Conservation (phyloP, 345 rosid genomes). For the Eucalyptus camaldulensis region DNA sequence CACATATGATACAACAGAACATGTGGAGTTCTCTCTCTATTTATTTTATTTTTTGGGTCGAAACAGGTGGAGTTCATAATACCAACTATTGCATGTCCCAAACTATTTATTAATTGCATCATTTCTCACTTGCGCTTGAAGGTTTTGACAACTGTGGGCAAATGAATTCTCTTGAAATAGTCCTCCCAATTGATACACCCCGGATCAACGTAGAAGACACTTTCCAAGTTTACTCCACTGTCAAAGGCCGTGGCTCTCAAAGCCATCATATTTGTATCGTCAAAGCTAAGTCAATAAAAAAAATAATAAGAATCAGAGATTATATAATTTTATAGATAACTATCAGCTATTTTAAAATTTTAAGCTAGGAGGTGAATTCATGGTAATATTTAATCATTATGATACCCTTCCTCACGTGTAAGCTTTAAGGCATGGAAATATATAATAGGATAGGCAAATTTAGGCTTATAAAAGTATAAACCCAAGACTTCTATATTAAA, state of each 20-base stretch:
- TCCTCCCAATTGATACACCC: conserved; percentile 37
- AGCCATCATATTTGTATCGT: conserved; percentile 12
- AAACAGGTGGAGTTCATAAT: neutral
- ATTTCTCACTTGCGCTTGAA: neutral
- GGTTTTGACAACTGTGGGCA: conserved; percentile 22
- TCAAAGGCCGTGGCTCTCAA: neutral
- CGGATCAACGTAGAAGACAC: conserved; percentile 31
- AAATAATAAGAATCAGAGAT: too few species aligned
- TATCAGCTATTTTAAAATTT: neutral
- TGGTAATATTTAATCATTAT: neutral
- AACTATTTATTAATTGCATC: neutral
- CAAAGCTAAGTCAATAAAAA: conserved; percentile 8
- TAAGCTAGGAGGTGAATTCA: neutral
- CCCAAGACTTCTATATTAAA: neutral
- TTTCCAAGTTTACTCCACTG: neutral
- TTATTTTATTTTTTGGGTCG: too few species aligned
- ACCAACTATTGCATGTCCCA: neutral
- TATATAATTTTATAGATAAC: neutral
- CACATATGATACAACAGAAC: neutral
- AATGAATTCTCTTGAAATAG: conserved; percentile 24
- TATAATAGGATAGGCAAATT: neutral
- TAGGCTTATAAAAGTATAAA: neutral
- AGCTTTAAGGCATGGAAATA: neutral
- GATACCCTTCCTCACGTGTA: neutral
- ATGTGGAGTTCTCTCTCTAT: neutral